These are phyloP conservation scores for Colletotrichum kahawae DNA, from an alignment of 2,329 filamentous ascomycete genomes.

Conservation along the genomic window DNA sequence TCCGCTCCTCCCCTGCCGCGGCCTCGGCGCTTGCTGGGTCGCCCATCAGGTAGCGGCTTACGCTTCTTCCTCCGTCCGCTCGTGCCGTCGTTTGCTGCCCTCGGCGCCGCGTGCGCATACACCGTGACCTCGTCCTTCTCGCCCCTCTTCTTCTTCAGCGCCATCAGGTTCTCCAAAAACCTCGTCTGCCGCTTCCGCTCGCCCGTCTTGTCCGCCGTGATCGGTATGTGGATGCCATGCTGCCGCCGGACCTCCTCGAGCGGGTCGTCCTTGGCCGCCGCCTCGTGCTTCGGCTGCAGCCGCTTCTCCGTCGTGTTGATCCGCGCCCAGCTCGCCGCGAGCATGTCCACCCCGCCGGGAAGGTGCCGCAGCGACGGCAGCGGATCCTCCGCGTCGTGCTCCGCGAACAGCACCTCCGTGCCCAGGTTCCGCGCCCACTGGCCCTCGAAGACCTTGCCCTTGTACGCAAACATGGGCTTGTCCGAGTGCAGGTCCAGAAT, in stretches of 20 bases:
- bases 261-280: constrained; percentile 34
- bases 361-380: constrained; percentile 56
- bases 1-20: constrained; percentile 8
- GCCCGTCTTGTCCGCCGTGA: constrained; percentile 51
- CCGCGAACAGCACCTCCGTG: constrained; percentile 78
- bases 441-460: constrained; percentile 78
- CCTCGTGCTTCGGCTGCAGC: constrained; percentile 51
- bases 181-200: constrained; percentile 52
- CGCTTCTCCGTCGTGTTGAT: constrained; percentile 71
- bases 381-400: constrained; percentile 43
- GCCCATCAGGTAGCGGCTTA: constrained; percentile 12
- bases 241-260: constrained; percentile 45
- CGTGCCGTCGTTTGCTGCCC: constrained; percentile 27
- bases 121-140: constrained; percentile 71
- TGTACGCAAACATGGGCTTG: constrained; percentile 81
- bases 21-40: constrained; percentile 10
- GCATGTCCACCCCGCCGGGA: constrained; percentile 68
- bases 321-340: constrained; percentile 73
- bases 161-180: constrained; percentile 71
- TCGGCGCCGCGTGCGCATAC: constrained; percentile 49
- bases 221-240: constrained; percentile 49
- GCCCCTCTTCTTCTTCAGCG: constrained; percentile 66
- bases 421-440: constrained; percentile 84
- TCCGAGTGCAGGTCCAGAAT: constrained; percentile 81
- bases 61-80: constrained; percentile 25